Base-by-base conservation (phyloP, 1,139 yeast species). In the Scheffersomyces cryptocercus region DNA sequence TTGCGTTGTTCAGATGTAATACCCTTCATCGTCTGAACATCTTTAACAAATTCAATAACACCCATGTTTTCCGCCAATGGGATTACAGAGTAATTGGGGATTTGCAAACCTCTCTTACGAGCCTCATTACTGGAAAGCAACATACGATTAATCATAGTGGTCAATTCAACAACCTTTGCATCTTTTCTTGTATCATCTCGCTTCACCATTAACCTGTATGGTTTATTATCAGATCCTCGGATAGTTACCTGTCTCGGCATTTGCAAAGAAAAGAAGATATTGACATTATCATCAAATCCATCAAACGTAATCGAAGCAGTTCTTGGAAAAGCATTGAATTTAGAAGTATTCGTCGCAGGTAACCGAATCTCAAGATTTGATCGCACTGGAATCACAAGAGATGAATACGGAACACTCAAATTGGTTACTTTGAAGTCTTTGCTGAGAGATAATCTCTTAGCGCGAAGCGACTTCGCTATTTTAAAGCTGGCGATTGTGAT, bases 161-260 rank as follows among this genome's bases (percentile, higher is more conserved):
- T 90, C 54, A 95, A 85, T 55, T 95, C 98, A 79, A 93, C 88
- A 39, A 93, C 81, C 53, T 96, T 86, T 4, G 97, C 95, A 68
- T 95, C 99, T 60, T 95, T 95, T 52, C 99, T 72, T 9, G 95
- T 84, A 66, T 95, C 99, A 62, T 95, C 99, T 50, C 84, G 79
- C 61, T 95, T 95, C 52, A 96, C 85, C 70, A 95, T 76, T 28
- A 95, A 74, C 29, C 84, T 79, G 61, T 90, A 91, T 0, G 71
- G 64, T 11, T 68, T 64, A 9, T 93, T 93, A 66, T 93, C 89
- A 1, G 88, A 82, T 0, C 98, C 99, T 40, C 82, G 68, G 2
- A 93, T 69, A 3, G 82, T 81, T 4, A 95, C 72, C 51, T 88
- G 86, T 52, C 90, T 81, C 0, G 99, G 99, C 67, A 80, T 83